Conservation (phyloP, 139 green algal genomes). For the Chlamydomonas sp. region DNA sequence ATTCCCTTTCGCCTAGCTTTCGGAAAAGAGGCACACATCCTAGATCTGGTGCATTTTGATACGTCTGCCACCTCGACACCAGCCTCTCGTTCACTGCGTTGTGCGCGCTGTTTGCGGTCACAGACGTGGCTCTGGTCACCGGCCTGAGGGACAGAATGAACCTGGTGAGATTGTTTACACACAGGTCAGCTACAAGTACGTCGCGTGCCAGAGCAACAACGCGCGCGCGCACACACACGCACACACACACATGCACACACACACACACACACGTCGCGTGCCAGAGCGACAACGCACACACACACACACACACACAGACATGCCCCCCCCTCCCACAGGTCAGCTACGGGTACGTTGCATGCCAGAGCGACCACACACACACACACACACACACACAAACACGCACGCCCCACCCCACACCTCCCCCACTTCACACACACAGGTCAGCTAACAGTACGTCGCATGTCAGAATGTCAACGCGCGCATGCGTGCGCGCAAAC, state of each 20-base stretch:
- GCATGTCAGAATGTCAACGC: too few relatives aligned
- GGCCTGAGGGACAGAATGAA: slow-evolving; percentile 89
- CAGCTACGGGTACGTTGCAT: background rate
- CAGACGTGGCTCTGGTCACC: slow-evolving; percentile 71
- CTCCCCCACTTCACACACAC: too few relatives aligned
- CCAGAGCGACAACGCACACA: background rate
- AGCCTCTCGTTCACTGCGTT: slow-evolving; percentile 91
- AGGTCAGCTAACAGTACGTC: background rate
- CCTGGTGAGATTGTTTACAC: slow-evolving; percentile 55
- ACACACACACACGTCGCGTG: background rate
- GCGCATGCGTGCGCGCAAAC: too few relatives aligned
- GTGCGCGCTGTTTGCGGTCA: slow-evolving; percentile 82
- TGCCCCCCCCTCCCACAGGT: background rate
- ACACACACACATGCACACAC: background rate
- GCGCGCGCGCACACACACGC: background rate
- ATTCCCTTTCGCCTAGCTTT: slow-evolving; percentile 53
- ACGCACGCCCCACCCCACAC: too few relatives aligned
- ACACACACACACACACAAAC: too few relatives aligned
- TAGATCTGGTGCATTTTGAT: too few relatives aligned
- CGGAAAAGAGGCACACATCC: too few relatives aligned
- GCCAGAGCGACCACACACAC: too few relatives aligned
- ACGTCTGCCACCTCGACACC: slow-evolving; percentile 91
- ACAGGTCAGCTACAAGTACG: too few relatives aligned
- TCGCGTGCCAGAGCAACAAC: background rate
- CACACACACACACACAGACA: slow-evolving; percentile 4